Conservation (phyloP, 2,329 filamentous ascomycete species). For the Cercospora beticola region DNA sequence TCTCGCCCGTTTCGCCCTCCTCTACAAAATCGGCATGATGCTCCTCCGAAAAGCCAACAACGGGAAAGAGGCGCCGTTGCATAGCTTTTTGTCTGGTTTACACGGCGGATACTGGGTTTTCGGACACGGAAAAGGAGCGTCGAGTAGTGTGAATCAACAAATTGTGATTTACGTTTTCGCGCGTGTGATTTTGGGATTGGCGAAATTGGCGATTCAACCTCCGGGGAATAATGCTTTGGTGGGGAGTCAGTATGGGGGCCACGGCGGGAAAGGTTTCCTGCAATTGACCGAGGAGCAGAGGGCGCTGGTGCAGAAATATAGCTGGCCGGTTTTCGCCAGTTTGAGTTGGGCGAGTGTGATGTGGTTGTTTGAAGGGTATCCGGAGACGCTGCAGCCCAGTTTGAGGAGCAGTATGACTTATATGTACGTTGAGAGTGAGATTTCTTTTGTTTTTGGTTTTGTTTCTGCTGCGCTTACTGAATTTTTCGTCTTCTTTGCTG, state of each 20-base stretch:
- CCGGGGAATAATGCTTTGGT: slow-evolving; percentile 41
- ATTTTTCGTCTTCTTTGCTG: neutral
- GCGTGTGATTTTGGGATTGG: slow-evolving; percentile 79
- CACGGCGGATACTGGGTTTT: slow-evolving; percentile 93
- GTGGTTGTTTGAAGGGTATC: slow-evolving; percentile 91
- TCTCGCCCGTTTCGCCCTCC: slow-evolving; percentile 82
- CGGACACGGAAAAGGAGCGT: slow-evolving; percentile 66
- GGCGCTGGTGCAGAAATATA: slow-evolving; percentile 56
- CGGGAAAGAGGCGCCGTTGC: slow-evolving; percentile 67
- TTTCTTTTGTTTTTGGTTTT: slow-evolving; percentile 2
- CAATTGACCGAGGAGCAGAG: slow-evolving; percentile 42
- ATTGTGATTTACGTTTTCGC: slow-evolving; percentile 98
- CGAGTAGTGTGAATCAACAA: slow-evolving; percentile 82
- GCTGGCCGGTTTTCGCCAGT: slow-evolving; percentile 91
- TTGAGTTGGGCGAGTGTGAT: slow-evolving; percentile 91
- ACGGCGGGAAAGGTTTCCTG: slow-evolving; percentile 45
- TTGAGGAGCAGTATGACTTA: slow-evolving; percentile 95
- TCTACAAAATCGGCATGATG: slow-evolving; percentile 85
- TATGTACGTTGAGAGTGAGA: slow-evolving; percentile 63
- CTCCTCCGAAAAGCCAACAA: slow-evolving; percentile 58
- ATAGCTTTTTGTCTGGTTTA: slow-evolving; percentile 82
- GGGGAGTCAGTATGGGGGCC: slow-evolving; percentile 40
- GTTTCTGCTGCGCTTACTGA: neutral
- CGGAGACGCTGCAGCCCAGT: slow-evolving; percentile 86
- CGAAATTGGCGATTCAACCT: slow-evolving; percentile 75